Evolutionary conservation across 2,329 filamentous ascomycete genomes (phyloP), one percentile per base, ranked within the genome.

Genomic region (Aspergillus carbonarius): DNA sequence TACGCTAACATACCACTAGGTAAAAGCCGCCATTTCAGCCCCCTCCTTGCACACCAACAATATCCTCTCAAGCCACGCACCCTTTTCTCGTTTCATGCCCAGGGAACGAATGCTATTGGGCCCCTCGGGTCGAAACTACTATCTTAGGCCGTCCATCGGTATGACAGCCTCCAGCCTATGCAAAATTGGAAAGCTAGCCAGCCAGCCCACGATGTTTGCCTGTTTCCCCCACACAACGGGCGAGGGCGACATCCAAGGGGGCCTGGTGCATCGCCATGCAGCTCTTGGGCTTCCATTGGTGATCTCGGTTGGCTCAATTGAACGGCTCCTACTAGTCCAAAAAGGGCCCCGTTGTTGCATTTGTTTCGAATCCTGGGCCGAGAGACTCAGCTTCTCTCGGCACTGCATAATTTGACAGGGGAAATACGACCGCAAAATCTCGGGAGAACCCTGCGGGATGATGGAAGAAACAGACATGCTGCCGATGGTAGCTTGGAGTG

Each of bases 41-140:
- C 18, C 54, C 54, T 47, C 54, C 47, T 55, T 27, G 44, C 44
- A 55, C 44, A 55, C 54, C 54, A 51, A 56, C 54, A 42, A 37
- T 34, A 20, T 56, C 35, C 37, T 51, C 34, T 54, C 32, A 54
- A 48, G 59, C 59, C 55, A 60, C 51, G 59, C 59, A 55, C 52
- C 27, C 17, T 51, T 23, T 53, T 17, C 46, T 60, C 57, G 60
- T 62, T 62, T 62, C 60, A 62, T 35, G 17, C 46, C 27, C n/a
- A 23, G 32, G 23, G 30, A 49, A 47, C 20, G 27, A 54, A 47
- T 25, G n/a, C 2, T n/a, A 27, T 27, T 55, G 59, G 58, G 23
- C 54, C 47, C 40, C 56, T 63, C 55, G 58, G 55, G 35, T 54
- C 10, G 50, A 55, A 54, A 61, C 58, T 56, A 34, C 52, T 40